phyloP scores from a whole-genome alignment of 106 monocot genomes.

The Dioscorea zingiberensis region DNA sequence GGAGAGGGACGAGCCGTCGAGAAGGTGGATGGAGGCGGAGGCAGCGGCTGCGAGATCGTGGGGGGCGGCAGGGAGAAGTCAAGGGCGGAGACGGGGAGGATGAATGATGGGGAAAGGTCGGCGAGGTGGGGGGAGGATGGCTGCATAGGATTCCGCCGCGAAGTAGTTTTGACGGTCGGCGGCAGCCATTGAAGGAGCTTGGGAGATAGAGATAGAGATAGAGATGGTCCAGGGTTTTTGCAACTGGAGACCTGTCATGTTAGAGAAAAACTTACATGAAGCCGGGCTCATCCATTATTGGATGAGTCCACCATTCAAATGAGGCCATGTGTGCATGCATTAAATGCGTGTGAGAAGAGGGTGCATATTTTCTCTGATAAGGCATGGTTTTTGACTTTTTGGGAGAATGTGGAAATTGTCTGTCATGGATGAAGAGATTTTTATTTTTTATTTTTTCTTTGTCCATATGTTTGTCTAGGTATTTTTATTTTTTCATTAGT shows the following conservation, averaged over 20 bases:
- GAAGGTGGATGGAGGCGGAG: conserved; percentile 52
- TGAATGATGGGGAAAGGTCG: conserved; percentile 32
- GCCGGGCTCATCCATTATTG: conserved; percentile 45
- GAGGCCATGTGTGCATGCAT: conserved; percentile 11
- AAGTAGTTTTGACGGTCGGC: conserved; percentile 31
- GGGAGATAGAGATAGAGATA: no score
- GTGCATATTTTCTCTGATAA: no score
- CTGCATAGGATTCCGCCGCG: conserved; percentile 30
- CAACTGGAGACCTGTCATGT: conserved; percentile 10
- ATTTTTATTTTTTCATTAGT: no score
- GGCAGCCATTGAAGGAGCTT: no score
- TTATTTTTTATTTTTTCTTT: no score
- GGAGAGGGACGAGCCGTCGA: conserved; percentile 28
- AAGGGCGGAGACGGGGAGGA: conserved; percentile 63
- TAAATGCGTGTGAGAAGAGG: no score
- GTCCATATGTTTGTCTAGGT: no score
- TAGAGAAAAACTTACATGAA: conserved; percentile 86
- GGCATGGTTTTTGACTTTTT: no score
- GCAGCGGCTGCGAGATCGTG: conserved; percentile 53
- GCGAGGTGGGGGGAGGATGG: conserved; percentile 20
- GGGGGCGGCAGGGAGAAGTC: conserved; percentile 63
- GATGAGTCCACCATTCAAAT: conserved; percentile 8
- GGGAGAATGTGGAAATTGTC: no score
- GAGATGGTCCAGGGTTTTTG: no score
- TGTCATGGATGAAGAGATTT: no score